phyloP scores from a whole-genome alignment of 208 protist species.

The Crithidia bombi region DNA sequence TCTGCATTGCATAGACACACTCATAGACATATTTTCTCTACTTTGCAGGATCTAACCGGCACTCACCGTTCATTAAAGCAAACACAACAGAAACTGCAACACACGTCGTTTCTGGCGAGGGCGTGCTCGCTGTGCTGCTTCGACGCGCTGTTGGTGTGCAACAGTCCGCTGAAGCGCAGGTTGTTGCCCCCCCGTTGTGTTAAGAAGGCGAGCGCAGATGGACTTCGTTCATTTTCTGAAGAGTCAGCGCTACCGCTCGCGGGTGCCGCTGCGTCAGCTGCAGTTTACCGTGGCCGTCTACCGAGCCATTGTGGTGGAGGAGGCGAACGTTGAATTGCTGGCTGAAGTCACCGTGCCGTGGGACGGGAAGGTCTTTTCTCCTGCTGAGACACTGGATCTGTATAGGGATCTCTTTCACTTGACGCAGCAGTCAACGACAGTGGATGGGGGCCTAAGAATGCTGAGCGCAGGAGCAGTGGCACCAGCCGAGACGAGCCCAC shows the following conservation, averaged over 20 bases:
- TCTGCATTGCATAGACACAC: no score
- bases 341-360: constrained; percentile 51
- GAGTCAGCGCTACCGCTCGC: constrained; percentile 58
- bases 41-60: no score
- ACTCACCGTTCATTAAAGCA: no score
- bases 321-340: constrained; percentile 53
- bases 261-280: constrained; percentile 54
- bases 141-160: no score
- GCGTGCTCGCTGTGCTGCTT: no score
- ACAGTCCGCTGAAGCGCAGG: no score
- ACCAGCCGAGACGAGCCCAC: background rate
- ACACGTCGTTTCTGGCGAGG: no score
- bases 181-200: no score
- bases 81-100: no score
- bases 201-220: no score
- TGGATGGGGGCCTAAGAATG: background rate
- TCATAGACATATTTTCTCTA: no score
- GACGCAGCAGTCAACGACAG: background rate
- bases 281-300: constrained; percentile 64
- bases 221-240: constrained; percentile 63
- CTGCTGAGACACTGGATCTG: constrained; percentile 48
- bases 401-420: constrained; percentile 27
- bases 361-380: constrained; percentile 74
- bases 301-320: constrained; percentile 72
- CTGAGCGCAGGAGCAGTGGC: background rate